Evolutionary conservation across 2,329 filamentous ascomycete genomes (phyloP).

Genomic region (Fusarium ambrosium): DNA sequence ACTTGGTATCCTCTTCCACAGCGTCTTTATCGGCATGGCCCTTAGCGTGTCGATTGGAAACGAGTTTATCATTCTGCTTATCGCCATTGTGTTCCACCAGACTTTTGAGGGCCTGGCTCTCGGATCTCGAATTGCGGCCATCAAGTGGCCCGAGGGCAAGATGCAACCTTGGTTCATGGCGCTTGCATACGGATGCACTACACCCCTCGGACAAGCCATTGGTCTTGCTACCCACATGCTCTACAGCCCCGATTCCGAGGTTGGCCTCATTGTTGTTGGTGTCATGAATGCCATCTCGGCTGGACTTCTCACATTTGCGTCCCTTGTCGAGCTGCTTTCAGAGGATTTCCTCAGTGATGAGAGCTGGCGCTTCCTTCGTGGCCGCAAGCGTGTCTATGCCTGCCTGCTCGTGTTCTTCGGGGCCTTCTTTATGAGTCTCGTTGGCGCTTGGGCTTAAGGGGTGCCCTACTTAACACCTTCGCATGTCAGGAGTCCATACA

Average conservation of each 20-base stretch:
- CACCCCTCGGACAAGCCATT: conserved; percentile 80
- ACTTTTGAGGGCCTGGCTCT: conserved; percentile 71
- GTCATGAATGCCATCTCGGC: conserved; percentile 82
- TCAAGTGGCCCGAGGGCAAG: conserved; percentile 57
- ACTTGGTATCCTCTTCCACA: conserved; percentile 75
- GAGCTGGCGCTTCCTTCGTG: conserved; percentile 69
- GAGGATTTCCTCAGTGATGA: conserved; percentile 78
- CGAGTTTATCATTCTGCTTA: conserved; percentile 81
- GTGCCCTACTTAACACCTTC: not conserved
- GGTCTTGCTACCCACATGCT: conserved; percentile 77
- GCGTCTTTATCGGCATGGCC: conserved; percentile 87
- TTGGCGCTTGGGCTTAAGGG: conserved; percentile 72
- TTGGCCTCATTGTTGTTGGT: conserved; percentile 77
- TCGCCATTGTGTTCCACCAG: conserved; percentile 84
- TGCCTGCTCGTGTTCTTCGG: conserved; percentile 70
- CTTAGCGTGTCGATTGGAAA: conserved; percentile 82
- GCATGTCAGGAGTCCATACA: not conserved
- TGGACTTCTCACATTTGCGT: conserved; percentile 79
- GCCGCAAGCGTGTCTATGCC: conserved; percentile 66
- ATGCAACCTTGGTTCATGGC: conserved; percentile 70
- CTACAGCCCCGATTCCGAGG: conserved; percentile 76
- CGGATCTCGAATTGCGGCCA: conserved; percentile 72
- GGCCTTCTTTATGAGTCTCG: conserved; percentile 73
- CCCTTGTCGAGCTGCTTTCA: conserved; percentile 77
- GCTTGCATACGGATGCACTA: conserved; percentile 70